These are phyloP conservation scores for Vicia villosa DNA, from an alignment of 306 rosid species.

Conservation along the genomic window DNA sequence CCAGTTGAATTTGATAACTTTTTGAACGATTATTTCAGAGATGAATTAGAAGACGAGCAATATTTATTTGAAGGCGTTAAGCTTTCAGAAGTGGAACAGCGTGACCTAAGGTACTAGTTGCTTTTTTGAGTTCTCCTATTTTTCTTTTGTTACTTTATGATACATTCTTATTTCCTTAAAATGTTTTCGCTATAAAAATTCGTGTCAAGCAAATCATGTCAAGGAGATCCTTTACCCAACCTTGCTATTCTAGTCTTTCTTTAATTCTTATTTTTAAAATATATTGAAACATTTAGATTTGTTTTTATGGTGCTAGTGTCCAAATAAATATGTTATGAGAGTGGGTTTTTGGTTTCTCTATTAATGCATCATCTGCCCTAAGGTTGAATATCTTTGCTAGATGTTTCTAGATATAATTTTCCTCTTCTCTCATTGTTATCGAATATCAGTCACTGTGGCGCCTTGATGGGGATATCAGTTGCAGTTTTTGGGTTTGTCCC, in stretches of 20 bases:
- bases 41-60: slow-evolving; percentile 89
- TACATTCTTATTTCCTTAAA: slow-evolving; percentile 2
- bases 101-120: slow-evolving; percentile 57
- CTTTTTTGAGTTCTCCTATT: slow-evolving; percentile 16
- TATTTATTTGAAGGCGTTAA: slow-evolving; percentile 77
- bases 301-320: not conserved
- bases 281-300: slow-evolving; percentile 13
- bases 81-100: slow-evolving; percentile 71
- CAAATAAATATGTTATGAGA: too few species aligned
- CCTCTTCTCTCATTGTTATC: not conserved
- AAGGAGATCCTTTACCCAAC: too few species aligned
- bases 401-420: not conserved
- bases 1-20: slow-evolving; percentile 21
- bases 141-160: not conserved
- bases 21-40: slow-evolving; percentile 52
- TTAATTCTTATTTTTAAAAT: slow-evolving; percentile 12
- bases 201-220: too few species aligned
- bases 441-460: too few species aligned
- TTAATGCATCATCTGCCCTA: not conserved
- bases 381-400: not conserved
- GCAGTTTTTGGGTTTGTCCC: too few species aligned
- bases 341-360: not conserved
- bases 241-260: too few species aligned
- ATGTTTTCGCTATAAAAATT: not conserved
- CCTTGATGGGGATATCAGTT: too few species aligned